phyloP scores from a whole-genome alignment of 176 grass and related monocot species.

The Ensete glaucum region DNA sequence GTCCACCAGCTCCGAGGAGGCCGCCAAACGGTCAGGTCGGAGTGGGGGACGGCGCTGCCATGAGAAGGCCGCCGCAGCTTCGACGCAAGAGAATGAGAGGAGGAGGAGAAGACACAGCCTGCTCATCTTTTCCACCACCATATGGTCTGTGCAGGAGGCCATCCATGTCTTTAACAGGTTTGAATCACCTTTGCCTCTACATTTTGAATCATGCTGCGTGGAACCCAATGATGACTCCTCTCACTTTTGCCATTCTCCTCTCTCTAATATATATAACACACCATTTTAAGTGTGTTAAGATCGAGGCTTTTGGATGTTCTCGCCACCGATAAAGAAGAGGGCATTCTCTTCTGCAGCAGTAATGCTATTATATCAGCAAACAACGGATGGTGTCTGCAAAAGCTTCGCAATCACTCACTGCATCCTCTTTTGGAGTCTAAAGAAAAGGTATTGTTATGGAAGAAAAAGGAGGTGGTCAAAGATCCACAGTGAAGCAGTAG shows the following conservation, averaged over 20 bases:
- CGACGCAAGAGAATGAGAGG: not conserved
- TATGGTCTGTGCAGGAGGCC: not conserved
- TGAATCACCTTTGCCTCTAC: not conserved
- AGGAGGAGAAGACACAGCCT: not conserved
- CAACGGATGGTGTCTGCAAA: not conserved
- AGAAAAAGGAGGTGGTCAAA: constrained; percentile 1
- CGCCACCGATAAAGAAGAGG: not conserved
- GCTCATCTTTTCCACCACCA: not conserved
- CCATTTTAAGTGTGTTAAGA: too few species aligned
- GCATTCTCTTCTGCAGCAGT: not conserved
- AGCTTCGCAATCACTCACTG: not conserved
- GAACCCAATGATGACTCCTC: not conserved
- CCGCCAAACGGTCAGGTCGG: constrained; percentile 35
- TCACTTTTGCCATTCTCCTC: not conserved
- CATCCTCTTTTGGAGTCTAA: not conserved
- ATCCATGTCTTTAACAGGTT: not conserved
- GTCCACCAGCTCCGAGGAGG: constrained; percentile 47
- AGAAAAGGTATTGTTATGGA: not conserved
- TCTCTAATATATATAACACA: too few species aligned
- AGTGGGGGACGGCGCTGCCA: constrained; percentile 17
- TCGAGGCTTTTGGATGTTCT: too few species aligned
- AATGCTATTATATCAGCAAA: too few species aligned
- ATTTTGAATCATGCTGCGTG: not conserved
- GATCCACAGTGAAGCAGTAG: not conserved
- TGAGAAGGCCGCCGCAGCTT: not conserved